Percentiles rank a stretch among this genome's conserved stretches.
These are phyloP conservation scores for Salvia rosmarinus DNA, from an alignment of 257 asterid genomes.

Conservation along the genomic window DNA sequence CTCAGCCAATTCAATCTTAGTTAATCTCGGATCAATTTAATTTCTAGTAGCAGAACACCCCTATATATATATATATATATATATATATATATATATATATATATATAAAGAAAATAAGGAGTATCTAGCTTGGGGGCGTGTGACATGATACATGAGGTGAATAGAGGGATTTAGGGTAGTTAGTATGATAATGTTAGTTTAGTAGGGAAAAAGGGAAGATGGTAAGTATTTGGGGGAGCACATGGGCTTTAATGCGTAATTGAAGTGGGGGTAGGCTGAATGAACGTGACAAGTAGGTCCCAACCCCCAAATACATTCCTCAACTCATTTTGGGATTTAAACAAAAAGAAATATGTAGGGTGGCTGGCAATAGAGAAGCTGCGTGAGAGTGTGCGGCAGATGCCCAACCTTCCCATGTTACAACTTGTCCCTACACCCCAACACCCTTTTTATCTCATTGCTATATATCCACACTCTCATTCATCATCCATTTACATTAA, in stretches of 20 bases:
- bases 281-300: slow-evolving; percentile 15
- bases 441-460: slow-evolving; percentile 6
- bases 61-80: no score
- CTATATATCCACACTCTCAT: neutral
- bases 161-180: no score
- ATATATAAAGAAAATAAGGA: no score
- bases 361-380: slow-evolving; percentile 27
- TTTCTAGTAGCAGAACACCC: no score
- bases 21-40: no score
- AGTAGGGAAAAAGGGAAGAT: neutral
- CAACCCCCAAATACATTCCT: neutral
- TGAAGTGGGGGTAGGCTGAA: slow-evolving; percentile 6
- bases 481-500: neutral
- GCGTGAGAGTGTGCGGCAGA: slow-evolving; percentile 55
- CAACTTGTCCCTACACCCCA: slow-evolving; percentile 35
- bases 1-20: no score
- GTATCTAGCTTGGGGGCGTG: neutral
- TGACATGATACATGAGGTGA: neutral
- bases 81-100: no score
- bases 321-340: neutral
- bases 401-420: slow-evolving; percentile 65
- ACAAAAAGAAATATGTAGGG: neutral
- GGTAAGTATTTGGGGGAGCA: neutral
- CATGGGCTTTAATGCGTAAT: slow-evolving; percentile 9
- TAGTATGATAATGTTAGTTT: neutral